A percentile compares a stretch with the other conserved stretches of the same genome.
These are phyloP conservation scores for Geotrichum cucujoidarum DNA, from an alignment of 1,139 yeast species.

Conservation along the genomic window DNA sequence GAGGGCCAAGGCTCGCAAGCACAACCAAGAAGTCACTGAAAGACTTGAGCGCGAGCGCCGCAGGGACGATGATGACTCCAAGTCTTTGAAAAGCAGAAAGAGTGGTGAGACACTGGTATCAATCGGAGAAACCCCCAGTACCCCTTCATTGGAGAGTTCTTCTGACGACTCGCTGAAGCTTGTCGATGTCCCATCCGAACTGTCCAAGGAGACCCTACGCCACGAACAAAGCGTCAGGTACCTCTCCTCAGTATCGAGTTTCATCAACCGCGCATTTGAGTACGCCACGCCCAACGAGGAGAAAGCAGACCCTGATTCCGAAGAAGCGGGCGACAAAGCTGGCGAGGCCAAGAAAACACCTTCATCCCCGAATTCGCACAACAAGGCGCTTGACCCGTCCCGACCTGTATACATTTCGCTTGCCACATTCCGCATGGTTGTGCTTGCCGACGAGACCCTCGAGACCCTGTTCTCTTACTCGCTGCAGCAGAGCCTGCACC, in stretches of 20 bases:
- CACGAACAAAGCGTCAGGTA: slow-evolving; percentile 76
- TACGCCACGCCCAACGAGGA: slow-evolving; percentile 74
- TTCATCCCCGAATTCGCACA: slow-evolving; percentile 45
- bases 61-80: not conserved
- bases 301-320: slow-evolving; percentile 36
- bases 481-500: slow-evolving; percentile 59
- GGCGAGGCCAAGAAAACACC: slow-evolving; percentile 18
- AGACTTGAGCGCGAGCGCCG: slow-evolving; percentile 16
- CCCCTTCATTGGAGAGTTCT: not conserved
- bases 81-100: slow-evolving; percentile 1
- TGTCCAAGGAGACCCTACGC: slow-evolving; percentile 47
- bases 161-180: not conserved
- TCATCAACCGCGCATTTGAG: slow-evolving; percentile 83
- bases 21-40: slow-evolving; percentile 13
- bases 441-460: slow-evolving; percentile 88
- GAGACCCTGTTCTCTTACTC: slow-evolving; percentile 75
- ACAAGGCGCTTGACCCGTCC: slow-evolving; percentile 76
- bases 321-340: slow-evolving; percentile 7
- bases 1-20: slow-evolving; percentile 13
- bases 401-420: slow-evolving; percentile 70
- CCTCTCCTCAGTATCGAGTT: slow-evolving; percentile 78
- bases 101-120: not conserved
- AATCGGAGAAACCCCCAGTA: not conserved
- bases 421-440: slow-evolving; percentile 92
- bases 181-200: slow-evolving; percentile 18